Evolutionary conservation across 495 filamentous ascomycete species (phyloP), one percentile per base, ranked within the genome.

Genomic region (Pseudomonodictys pantanalensis): DNA sequence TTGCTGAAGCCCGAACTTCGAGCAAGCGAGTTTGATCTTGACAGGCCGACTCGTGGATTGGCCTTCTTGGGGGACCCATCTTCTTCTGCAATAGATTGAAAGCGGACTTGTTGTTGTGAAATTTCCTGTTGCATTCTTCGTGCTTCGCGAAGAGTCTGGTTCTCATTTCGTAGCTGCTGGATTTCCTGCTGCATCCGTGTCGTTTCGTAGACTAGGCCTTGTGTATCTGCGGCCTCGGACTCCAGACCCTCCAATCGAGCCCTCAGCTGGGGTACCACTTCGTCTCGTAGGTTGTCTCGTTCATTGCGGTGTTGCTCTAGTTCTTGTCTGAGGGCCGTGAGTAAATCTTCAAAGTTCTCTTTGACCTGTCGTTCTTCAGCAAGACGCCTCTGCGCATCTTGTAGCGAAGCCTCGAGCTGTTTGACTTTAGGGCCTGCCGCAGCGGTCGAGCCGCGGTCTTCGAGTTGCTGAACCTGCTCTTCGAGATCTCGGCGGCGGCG

Each of bases 281-380:
- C 90, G 60, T 97, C 91, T 23, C 89, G 85, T 10, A 97, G 83
- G 59, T 95, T 89, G 72, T 97, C 93, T 25, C 91, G 81, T 70
- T 98, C 93, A 58, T 95, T 90, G 17, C 86, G 81, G 53, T 91
- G 82, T 63, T 86, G 86, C 64, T 90, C 84, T 9, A 96, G 76
- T 67, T 98, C 91, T 2, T 84, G 80, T 57, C 87, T 86, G 66
- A 97, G 83, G 22, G 89, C 93, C 9, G 83, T 83, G 28, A 96
- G 78, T 35, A 97, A 78, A 69, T 96, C 92, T 70, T 96, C 91
- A 67, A 96, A 93, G 64, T 93, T 97, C 69, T 90, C 89, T 69
- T 95, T 97, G 57, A 87, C 83, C 69, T 89, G 84, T 28, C 89
- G 80, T 73, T 98, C 95, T 68, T 97, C 91, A 2, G 80, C 78